A percentile compares a stretch with the other conserved stretches of the same genome.
Evolutionary conservation across 2,329 filamentous ascomycete genomes (phyloP).

Genomic region (Lachnellula subtilissima): DNA sequence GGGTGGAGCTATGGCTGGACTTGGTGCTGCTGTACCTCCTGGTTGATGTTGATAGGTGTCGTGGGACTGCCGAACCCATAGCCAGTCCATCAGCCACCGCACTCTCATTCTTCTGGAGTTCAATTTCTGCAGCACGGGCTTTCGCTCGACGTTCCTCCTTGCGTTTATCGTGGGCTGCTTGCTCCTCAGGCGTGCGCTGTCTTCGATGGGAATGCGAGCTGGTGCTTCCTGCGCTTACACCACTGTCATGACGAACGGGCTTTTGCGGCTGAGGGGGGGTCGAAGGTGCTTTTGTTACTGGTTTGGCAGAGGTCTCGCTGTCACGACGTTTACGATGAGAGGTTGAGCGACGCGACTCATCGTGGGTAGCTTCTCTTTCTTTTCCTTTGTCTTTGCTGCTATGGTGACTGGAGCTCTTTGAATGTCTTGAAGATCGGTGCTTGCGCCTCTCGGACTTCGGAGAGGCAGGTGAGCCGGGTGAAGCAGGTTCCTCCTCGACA

Average conservation of each 20-base stretch:
- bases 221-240: slow-evolving; percentile 23
- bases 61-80: slow-evolving; percentile 9
- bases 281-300: slow-evolving; percentile 3
- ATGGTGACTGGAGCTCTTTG: slow-evolving; percentile 14
- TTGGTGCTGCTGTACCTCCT: slow-evolving; percentile 16
- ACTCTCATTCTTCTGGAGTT: slow-evolving; percentile 11
- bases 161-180: slow-evolving; percentile 28
- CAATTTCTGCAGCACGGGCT: slow-evolving; percentile 11
- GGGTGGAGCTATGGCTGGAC: slow-evolving; percentile 3
- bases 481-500: slow-evolving; percentile 12
- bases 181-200: slow-evolving; percentile 27
- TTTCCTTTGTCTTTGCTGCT: slow-evolving; percentile 7
- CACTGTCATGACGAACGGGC: slow-evolving; percentile 27
- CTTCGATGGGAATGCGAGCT: slow-evolving; percentile 17
- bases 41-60: slow-evolving; percentile 8
- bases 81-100: slow-evolving; percentile 11
- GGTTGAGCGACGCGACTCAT: slow-evolving; percentile 11
- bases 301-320: slow-evolving; percentile 15
- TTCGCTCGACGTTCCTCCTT: slow-evolving; percentile 25
- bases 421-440: slow-evolving; percentile 23
- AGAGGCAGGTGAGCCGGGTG: slow-evolving; percentile 8
- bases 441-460: slow-evolving; percentile 16
- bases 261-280: slow-evolving; percentile 14
- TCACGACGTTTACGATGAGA: slow-evolving; percentile 21
- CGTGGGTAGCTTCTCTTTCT: slow-evolving; percentile 9